Conservation (phyloP, 805 yeast genomes). For the Kuraishia cidri region DNA sequence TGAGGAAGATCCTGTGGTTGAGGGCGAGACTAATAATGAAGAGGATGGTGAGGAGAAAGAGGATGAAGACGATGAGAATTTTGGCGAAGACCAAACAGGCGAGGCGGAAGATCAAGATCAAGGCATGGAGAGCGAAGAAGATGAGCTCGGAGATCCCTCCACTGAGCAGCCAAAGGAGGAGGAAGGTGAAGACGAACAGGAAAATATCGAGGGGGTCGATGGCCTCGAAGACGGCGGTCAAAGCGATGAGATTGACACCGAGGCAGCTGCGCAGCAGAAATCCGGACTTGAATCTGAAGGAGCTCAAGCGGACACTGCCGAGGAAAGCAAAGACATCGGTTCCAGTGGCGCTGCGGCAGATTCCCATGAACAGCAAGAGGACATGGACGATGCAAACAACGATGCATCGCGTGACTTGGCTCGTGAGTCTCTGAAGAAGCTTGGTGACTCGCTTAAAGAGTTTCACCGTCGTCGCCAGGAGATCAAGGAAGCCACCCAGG, state of each 20-base stretch:
- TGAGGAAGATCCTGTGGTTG: constrained; percentile 3
- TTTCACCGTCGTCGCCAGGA: constrained; percentile 88
- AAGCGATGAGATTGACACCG: constrained; percentile 21
- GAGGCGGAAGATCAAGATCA: constrained; percentile 16
- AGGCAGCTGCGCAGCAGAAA: constrained; percentile 22
- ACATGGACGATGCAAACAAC: constrained; percentile 29
- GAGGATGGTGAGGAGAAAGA: constrained; percentile 16
- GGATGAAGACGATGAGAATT: constrained; percentile 20
- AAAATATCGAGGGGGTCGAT: constrained; percentile 17
- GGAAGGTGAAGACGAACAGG: constrained; percentile 24
- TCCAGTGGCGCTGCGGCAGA: constrained; percentile 44
- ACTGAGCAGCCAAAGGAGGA: constrained; percentile 16
- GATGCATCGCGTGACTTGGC: constrained; percentile 60
- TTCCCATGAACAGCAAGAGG: constrained; percentile 26
- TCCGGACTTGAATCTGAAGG: constrained; percentile 24
- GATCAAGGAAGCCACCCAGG: constrained; percentile 59
- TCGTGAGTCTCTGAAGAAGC: constrained; percentile 70
- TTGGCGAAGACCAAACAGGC: constrained; percentile 11
- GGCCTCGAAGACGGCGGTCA: constrained; percentile 21
- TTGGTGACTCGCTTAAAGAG: constrained; percentile 88
- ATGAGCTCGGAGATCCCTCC: constrained; percentile 6
- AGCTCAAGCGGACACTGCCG: constrained; percentile 24
- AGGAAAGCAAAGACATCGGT: constrained; percentile 54
- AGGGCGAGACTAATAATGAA: constrained; percentile 12
- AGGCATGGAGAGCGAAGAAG: constrained; percentile 13